These are phyloP conservation scores for Paspalum vaginatum DNA, from an alignment of 176 grass and related monocot species.

Conservation along the genomic window DNA sequence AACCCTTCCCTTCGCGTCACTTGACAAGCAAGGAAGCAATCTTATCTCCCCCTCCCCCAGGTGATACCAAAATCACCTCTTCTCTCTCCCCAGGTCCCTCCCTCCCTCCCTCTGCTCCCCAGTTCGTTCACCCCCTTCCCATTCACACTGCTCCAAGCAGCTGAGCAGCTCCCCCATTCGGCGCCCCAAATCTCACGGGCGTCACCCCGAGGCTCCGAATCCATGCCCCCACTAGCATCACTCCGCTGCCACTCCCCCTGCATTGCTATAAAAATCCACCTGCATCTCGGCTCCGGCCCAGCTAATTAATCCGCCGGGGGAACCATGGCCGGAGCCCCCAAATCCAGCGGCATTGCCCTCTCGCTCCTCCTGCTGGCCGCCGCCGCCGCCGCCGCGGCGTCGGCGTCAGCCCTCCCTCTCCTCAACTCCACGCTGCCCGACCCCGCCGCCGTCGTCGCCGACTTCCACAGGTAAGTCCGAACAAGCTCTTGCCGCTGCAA, in stretches of 20 bases:
- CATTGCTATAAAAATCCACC: constrained; percentile 55
- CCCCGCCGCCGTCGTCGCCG: constrained; percentile 60
- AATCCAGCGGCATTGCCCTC: constrained; percentile 41
- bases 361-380: constrained; percentile 12
- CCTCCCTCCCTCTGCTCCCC: not conserved
- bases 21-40: constrained; percentile 54
- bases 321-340: constrained; percentile 30
- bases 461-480: constrained; percentile 59
- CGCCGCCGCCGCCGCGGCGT: constrained; percentile 6
- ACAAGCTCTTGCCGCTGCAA: not conserved
- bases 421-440: constrained; percentile 48
- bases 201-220: not conserved
- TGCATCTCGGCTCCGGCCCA: constrained; percentile 15
- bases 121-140: not conserved
- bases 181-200: constrained; percentile 34
- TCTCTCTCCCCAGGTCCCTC: constrained; percentile 11
- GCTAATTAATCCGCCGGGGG: constrained; percentile 30
- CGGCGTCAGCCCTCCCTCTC: constrained; percentile 18
- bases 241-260: constrained; percentile 23
- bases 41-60: constrained; percentile 29
- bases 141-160: constrained; percentile 23
- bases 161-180: not conserved
- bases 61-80: constrained; percentile 48
- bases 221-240: constrained; percentile 10
- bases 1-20: constrained; percentile 20